These are phyloP conservation scores for Solanum chiquidenum DNA, from an alignment of 257 asterid genomes.

Conservation along the genomic window DNA sequence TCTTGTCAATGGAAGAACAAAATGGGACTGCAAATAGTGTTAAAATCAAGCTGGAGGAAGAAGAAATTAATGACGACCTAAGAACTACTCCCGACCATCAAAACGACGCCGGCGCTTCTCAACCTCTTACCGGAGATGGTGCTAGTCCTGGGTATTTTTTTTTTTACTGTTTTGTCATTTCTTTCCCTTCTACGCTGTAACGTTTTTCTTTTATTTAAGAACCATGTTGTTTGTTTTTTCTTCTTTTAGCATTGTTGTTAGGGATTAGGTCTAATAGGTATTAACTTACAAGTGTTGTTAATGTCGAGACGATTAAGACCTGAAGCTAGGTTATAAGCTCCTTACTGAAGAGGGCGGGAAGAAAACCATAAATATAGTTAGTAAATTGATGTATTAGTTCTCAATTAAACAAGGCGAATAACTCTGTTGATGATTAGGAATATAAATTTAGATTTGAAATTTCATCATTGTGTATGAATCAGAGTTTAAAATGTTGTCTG, in stretches of 20 bases:
- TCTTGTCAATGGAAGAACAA: background rate
- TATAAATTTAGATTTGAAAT: background rate
- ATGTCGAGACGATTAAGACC: background rate
- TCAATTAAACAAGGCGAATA: background rate
- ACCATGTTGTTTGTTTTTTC: background rate
- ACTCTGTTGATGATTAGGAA: background rate
- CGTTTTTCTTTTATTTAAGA: background rate
- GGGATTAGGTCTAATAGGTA: background rate
- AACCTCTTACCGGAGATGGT: slow-evolving; percentile 33
- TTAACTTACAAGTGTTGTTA: background rate
- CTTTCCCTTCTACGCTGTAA: background rate
- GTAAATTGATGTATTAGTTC: background rate
- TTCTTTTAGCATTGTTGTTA: background rate
- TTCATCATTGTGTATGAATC: background rate
- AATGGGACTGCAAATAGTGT: background rate
- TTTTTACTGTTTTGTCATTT: background rate
- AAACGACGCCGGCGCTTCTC: slow-evolving; percentile 12
- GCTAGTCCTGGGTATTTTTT: slow-evolving; percentile 48
- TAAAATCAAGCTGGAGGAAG: background rate
- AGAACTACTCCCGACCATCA: background rate
- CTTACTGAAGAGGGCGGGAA: background rate
- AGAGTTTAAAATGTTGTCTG: background rate
- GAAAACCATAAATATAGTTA: background rate
- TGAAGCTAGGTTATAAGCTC: background rate
- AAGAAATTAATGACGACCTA: background rate